phyloP scores from a whole-genome alignment of 2,329 filamentous ascomycete genomes.

The Fusarium longipes region DNA sequence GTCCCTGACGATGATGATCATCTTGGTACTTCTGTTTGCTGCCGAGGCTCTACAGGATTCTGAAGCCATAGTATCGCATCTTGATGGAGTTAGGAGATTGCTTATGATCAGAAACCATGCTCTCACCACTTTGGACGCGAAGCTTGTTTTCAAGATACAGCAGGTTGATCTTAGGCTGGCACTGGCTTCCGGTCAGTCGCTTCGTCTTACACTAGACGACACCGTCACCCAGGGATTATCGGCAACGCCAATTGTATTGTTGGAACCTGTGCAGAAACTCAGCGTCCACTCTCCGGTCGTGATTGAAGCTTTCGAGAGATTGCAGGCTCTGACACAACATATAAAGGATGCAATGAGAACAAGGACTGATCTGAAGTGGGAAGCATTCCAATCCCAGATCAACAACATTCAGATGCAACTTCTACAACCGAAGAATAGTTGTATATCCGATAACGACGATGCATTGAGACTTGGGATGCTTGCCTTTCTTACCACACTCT shows the following conservation, averaged over 20 bases:
- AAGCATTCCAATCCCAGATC: background rate
- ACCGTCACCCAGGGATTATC: fast-evolving
- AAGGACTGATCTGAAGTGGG: background rate
- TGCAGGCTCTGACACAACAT: background rate
- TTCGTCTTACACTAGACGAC: background rate
- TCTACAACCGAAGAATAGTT: fast-evolving
- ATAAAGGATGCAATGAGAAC: fast-evolving
- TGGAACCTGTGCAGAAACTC: fast-evolving
- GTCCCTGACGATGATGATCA: background rate
- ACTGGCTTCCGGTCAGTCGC: background rate
- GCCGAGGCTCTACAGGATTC: background rate
- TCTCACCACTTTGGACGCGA: background rate
- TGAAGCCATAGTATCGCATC: background rate
- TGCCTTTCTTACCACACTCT: slow-evolving; percentile 2
- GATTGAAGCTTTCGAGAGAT: background rate
- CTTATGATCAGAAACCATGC: background rate
- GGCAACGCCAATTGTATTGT: fast-evolving
- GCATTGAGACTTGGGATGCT: slow-evolving; percentile 10
- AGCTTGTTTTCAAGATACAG: slow-evolving; percentile 10
- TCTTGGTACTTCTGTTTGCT: background rate
- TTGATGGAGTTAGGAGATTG: background rate
- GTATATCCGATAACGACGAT: background rate
- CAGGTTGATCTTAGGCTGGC: slow-evolving; percentile 6
- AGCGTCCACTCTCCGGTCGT: fast-evolving
- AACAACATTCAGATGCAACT: background rate